Conservation (phyloP, 2,329 filamentous ascomycete species). For the Cladorrhinum sp. region DNA sequence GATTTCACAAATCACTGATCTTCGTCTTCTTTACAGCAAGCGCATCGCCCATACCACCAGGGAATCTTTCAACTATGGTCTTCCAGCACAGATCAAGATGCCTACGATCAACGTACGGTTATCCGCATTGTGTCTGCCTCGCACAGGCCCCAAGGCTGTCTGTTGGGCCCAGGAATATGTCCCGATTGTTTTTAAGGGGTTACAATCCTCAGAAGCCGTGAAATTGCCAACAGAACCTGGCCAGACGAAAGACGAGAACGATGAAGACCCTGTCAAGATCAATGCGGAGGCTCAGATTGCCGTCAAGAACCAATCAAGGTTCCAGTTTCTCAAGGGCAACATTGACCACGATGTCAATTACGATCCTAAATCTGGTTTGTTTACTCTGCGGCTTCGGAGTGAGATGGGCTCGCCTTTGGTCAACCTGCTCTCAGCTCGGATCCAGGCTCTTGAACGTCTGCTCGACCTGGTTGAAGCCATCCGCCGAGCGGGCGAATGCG, state of each 20-base stretch:
- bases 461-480: conserved; percentile 68
- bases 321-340: conserved; percentile 51
- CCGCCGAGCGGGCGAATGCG: conserved; percentile 50
- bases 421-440: conserved; percentile 54
- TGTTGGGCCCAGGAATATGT: conserved; percentile 60
- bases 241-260: neutral
- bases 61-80: conserved; percentile 36
- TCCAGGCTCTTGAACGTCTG: conserved; percentile 67
- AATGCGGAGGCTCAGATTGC: conserved; percentile 53
- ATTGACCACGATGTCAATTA: conserved; percentile 63
- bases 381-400: conserved; percentile 59
- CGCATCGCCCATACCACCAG: conserved; percentile 39
- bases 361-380: conserved; percentile 55
- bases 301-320: conserved; percentile 52
- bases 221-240: neutral
- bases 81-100: conserved; percentile 44
- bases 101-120: conserved; percentile 50
- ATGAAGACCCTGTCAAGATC: conserved; percentile 35
- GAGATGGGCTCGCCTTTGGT: conserved; percentile 58
- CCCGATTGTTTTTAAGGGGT: conserved; percentile 53
- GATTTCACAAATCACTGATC: conserved; percentile 49
- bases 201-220: conserved; percentile 28
- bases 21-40: conserved; percentile 45
- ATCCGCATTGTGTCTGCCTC: conserved; percentile 37
- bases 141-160: conserved; percentile 27